These are phyloP conservation scores for Adansonia digitata DNA, from an alignment of 345 rosid species.

Conservation along the genomic window DNA sequence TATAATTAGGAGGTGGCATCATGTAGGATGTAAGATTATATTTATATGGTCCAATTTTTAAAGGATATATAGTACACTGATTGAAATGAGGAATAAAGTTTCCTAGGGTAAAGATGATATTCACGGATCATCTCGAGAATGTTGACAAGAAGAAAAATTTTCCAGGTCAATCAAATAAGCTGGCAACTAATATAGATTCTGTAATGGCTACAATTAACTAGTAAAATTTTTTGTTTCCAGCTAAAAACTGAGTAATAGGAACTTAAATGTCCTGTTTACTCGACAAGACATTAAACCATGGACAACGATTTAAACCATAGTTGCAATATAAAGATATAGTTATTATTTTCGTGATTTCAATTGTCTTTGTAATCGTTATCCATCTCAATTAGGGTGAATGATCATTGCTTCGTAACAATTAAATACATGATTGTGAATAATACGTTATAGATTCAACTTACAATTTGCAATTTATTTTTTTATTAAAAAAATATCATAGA, in stretches of 20 bases:
- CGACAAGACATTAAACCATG: background rate
- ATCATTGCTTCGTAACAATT: no score
- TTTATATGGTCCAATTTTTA: background rate
- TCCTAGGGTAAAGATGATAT: background rate
- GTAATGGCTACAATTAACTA: background rate
- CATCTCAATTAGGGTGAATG: no score
- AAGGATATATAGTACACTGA: background rate
- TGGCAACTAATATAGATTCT: background rate
- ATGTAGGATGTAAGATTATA: background rate
- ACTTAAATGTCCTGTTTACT: background rate
- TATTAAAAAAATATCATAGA: no score
- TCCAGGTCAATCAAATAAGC: background rate
- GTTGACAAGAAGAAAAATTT: constrained; percentile 3
- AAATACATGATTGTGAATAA: no score
- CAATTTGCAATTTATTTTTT: no score
- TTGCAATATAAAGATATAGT: no score
- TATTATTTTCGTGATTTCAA: no score
- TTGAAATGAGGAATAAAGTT: background rate
- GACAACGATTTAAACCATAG: background rate
- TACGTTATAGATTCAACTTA: no score
- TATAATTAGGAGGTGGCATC: background rate
- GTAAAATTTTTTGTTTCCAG: background rate
- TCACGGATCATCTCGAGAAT: constrained; percentile 2
- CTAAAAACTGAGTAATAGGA: background rate
- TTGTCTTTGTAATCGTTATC: no score